Base-by-base conservation (phyloP, 805 yeast genomes). In the Metahyphopichia silvanorum region DNA sequence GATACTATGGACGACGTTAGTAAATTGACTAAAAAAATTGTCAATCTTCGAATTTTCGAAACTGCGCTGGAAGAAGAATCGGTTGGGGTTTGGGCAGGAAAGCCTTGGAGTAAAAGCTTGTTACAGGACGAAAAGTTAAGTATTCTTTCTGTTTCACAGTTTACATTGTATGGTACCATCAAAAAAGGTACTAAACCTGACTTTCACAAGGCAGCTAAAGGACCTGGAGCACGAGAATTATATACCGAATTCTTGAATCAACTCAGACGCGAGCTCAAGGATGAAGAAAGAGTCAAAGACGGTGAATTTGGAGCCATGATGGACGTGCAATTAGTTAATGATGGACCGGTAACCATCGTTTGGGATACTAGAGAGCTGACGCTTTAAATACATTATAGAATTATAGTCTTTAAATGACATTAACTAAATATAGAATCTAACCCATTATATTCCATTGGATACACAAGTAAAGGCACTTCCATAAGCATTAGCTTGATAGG, bases 221-320 rank as follows among this genome's bases (percentile, higher is more conserved):
- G 96, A 13, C 69, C 58, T 33, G 51, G 52, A 5, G 83, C 84
- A 3, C 44, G 53, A 6, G 67, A 52, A 24, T 53, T 77, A 32
- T 82, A 79, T 65, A 69, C 77, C 7, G 49, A 55, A 29, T 82
- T 86, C 38, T 55, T 85, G 34, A 30, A 34, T 2, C 51, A 63
- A 15, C 57, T 86, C 37, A 57, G 66, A 38, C 49, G 44, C 1
- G 74, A 73, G n/a, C 39, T 86, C 36, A 85, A 85, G 0, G 71
- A 66, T 1, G 78, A 69, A 0, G 53, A 49, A 5, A 76, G 75
- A 29, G 95, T 88, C 3, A 72, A 81, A 42, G 96, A 89, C 47
- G 98, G 98, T 2, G 68, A 76, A 34, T 93, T 93, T 54, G 98
- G 98, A 0, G 98, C 91, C 8, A 86, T 91, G 96, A 93, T 93